Evolutionary conservation across 805 yeast species (phyloP).

Genomic region (Schwanniomyces vanrijiae): DNA sequence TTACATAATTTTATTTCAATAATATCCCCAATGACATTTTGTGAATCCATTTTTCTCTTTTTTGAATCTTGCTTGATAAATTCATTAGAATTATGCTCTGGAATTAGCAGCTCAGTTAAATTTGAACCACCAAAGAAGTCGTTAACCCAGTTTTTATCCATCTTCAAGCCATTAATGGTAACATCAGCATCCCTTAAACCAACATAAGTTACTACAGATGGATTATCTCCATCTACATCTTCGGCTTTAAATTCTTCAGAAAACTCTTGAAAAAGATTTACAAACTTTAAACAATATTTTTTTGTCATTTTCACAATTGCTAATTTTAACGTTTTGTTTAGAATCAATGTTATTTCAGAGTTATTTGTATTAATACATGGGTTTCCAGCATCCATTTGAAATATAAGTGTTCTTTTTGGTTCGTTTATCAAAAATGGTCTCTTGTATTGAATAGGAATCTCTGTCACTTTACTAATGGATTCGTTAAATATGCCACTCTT

Average conservation of each 20-base stretch:
- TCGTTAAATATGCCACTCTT: slow-evolving; percentile 30
- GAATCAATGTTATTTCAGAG: slow-evolving; percentile 31
- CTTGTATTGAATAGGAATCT: slow-evolving; percentile 25
- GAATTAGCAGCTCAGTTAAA: not conserved
- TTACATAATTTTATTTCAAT: slow-evolving; percentile 43
- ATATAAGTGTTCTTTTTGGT: slow-evolving; percentile 28
- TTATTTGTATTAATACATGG: slow-evolving; percentile 7
- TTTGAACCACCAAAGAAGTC: slow-evolving; percentile 21
- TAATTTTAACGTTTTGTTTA: slow-evolving; percentile 26
- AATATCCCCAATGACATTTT: slow-evolving; percentile 28
- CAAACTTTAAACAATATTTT: slow-evolving; percentile 19
- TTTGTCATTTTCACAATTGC: slow-evolving; percentile 26
- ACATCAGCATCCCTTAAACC: slow-evolving; percentile 28
- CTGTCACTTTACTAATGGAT: slow-evolving; percentile 12
- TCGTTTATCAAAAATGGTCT: slow-evolving; percentile 35
- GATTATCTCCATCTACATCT: slow-evolving; percentile 16
- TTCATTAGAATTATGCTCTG: not conserved
- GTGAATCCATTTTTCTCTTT: slow-evolving; percentile 9
- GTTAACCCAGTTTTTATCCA: slow-evolving; percentile 33
- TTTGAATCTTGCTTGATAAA: slow-evolving; percentile 5
- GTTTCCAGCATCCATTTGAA: slow-evolving; percentile 27
- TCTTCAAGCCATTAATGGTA: slow-evolving; percentile 32
- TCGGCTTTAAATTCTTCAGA: slow-evolving; percentile 12
- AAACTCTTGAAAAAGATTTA: slow-evolving; percentile 22
- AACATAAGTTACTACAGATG: slow-evolving; percentile 19